Conservation (phyloP, 2,329 filamentous ascomycete genomes). For the Talaromyces sp. region DNA sequence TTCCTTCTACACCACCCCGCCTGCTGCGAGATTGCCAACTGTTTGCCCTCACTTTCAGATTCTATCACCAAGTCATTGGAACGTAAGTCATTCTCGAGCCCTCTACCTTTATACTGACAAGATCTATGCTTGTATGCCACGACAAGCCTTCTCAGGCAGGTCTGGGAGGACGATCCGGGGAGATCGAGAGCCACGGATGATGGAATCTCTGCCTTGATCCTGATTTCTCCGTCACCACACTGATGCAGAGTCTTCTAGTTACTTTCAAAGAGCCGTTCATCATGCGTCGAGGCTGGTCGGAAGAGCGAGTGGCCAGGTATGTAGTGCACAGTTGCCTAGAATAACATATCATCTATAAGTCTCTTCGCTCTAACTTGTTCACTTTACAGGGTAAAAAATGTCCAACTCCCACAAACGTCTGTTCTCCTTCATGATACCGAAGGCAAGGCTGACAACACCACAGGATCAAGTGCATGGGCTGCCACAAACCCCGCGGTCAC, state of each 20-base stretch:
- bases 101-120: background rate
- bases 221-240: background rate
- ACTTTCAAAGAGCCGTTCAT: background rate
- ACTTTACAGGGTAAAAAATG: background rate
- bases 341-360: background rate
- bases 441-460: background rate
- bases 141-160: background rate
- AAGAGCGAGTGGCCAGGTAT: background rate
- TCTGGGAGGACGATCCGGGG: background rate
- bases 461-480: conserved; percentile 44
- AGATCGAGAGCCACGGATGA: background rate
- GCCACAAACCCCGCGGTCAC: conserved; percentile 34
- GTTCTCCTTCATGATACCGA: background rate
- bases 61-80: background rate
- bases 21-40: background rate
- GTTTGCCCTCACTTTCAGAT: background rate
- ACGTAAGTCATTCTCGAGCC: background rate
- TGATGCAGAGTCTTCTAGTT: background rate
- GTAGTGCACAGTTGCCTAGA: background rate
- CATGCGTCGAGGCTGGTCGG: conserved; percentile 8
- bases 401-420: background rate
- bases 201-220: background rate
- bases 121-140: background rate
- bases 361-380: background rate
- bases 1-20: background rate